phyloP scores from a whole-genome alignment of 1,284 basidiomycete genomes.

The Acaromyces ingoldii region DNA sequence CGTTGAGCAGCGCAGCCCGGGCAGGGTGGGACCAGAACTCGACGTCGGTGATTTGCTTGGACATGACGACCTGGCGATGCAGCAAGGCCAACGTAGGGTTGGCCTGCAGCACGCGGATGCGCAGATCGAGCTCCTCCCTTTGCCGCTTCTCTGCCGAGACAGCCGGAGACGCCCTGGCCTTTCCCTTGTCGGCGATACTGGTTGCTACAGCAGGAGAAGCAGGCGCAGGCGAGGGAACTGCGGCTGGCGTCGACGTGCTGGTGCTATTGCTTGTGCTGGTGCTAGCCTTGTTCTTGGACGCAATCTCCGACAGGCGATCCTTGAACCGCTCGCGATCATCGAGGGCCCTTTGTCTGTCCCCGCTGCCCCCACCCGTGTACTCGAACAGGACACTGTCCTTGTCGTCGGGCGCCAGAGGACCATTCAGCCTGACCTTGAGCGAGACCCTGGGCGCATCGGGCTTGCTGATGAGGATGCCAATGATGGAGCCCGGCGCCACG shows the following conservation, averaged over 20 bases:
- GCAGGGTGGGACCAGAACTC: slow-evolving; percentile 50
- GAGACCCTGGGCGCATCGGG: too few species aligned
- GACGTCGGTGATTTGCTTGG: slow-evolving; percentile 29
- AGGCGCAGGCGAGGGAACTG: neutral
- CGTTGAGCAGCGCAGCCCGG: slow-evolving; percentile 36
- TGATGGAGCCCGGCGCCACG: slow-evolving; percentile 3
- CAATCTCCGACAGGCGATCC: slow-evolving; percentile 8
- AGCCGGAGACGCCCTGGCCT: neutral
- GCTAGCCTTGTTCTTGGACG: slow-evolving; percentile 10
- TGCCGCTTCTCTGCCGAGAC: neutral
- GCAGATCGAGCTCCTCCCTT: slow-evolving; percentile 34
- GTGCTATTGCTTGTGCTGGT: neutral
- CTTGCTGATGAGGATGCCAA: slow-evolving; percentile 11
- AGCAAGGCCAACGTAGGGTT: slow-evolving; percentile 35
- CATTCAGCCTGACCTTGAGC: too few species aligned
- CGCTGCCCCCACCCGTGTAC: slow-evolving; percentile 7
- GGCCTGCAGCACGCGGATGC: slow-evolving; percentile 37
- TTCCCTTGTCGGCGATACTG: neutral
- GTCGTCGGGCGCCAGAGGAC: neutral
- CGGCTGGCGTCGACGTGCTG: neutral
- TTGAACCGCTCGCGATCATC: slow-evolving; percentile 15
- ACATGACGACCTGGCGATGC: slow-evolving; percentile 46
- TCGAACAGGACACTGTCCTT: slow-evolving; percentile 8
- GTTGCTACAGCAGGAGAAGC: neutral
- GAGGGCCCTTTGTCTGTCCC: slow-evolving; percentile 2